Evolutionary conservation across 1,284 basidiomycete species (phyloP), one percentile per base, ranked within the genome.

Genomic region (Boletus mariae): DNA sequence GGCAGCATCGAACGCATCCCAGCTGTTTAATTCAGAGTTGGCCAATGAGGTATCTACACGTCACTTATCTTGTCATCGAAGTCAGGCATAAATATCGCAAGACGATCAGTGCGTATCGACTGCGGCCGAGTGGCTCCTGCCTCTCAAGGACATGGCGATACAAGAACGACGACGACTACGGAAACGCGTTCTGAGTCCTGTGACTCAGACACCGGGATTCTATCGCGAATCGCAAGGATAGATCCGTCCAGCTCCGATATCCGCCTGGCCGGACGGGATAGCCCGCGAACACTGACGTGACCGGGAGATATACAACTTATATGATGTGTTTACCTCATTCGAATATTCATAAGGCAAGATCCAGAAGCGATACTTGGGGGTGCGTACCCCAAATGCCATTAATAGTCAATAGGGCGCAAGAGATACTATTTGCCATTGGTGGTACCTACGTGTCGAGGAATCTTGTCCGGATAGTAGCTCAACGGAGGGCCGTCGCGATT

Each of bases 401-500:
- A 26, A 29, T 40, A 2, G 44, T 26, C 23, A n/a, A 34, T 42
- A 11, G 29, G 23, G 34, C 17, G 25, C 15, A 29, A 50, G 28
- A 37, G 47, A 53, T 20, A 20, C 20, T 44, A 59, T 45, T 38
- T 47, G 52, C 62, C 23, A 50, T 52, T 50, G 49, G 49, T 15
- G 32, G 32, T 0, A 20, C 20, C 20, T 20, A 20, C 2, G 20
- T 5, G 34, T 40, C 41, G 45, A 42, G 40, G 26, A 45, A 25
- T 9, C 1, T 23, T 29, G 7, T 32, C 45, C 38, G 50, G 49
- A 47, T 42, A 38, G 52, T 35, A 17, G 47, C 17, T 50, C 29
- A 41, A 57, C 52, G 60, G 57, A 53, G 32, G 4, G 34, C 52
- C 49, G 38, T 45, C 31, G 35, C 26, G 58, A 64, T 62, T 58